Percentiles rank a stretch among this genome's conserved stretches.
phyloP scores from a whole-genome alignment of 2,329 filamentous ascomycete genomes.

The Nigrograna mackinnonii region DNA sequence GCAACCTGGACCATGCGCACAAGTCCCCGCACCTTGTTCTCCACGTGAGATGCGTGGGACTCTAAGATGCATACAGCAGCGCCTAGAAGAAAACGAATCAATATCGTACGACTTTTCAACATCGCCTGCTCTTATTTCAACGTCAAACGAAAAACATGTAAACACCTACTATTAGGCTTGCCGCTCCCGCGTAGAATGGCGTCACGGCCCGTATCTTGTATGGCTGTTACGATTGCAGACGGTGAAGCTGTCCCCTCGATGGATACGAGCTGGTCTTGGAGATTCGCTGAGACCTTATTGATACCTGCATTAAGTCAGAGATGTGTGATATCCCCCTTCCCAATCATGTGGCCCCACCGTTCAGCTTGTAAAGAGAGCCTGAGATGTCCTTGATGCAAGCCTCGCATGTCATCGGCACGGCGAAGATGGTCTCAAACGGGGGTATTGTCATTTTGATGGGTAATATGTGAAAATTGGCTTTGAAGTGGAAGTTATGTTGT shows the following conservation, averaged over 20 bases:
- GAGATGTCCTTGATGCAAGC: slow-evolving; percentile 87
- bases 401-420: slow-evolving; percentile 91
- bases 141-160: too few species aligned
- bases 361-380: slow-evolving; percentile 73
- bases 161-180: slow-evolving; percentile 73
- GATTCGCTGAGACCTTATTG: slow-evolving; percentile 77
- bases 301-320: slow-evolving; percentile 62
- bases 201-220: slow-evolving; percentile 88
- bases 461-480: slow-evolving; percentile 1
- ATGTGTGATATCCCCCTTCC: not conserved
- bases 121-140: too few species aligned
- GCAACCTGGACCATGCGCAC: slow-evolving; percentile 93
- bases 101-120: slow-evolving; percentile 16
- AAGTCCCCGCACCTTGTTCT: slow-evolving; percentile 77
- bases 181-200: slow-evolving; percentile 92
- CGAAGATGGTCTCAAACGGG: slow-evolving; percentile 78
- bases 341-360: slow-evolving; percentile 48
- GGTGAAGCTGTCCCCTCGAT: slow-evolving; percentile 90
- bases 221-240: slow-evolving; percentile 84
- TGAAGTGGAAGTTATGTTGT: slow-evolving; percentile 5
- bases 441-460: slow-evolving; percentile 35
- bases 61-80: slow-evolving; percentile 96
- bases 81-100: slow-evolving; percentile 46
- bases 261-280: slow-evolving; percentile 81
- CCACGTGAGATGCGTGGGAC: slow-evolving; percentile 67